Evolutionary conservation across 2,329 filamentous ascomycete genomes (phyloP).

Genomic region (Beauveria bassiana): DNA sequence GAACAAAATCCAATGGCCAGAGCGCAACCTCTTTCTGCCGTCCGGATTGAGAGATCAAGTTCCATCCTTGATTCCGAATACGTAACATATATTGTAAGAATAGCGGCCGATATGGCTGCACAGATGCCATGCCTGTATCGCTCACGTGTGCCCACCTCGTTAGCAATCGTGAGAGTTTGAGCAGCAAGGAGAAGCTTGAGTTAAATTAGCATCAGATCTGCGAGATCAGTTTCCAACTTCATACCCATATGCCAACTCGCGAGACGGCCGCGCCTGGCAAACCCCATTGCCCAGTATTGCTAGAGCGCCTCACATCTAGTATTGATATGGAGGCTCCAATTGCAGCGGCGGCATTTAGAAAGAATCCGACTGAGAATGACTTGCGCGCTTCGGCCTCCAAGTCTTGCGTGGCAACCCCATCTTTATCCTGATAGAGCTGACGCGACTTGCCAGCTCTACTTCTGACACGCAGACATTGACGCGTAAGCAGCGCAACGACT

Average conservation of each 20-base stretch:
- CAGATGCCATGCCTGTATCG: neutral
- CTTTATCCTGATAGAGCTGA: neutral
- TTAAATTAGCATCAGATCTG: neutral
- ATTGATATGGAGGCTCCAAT: neutral
- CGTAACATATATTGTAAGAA: neutral
- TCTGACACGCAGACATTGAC: neutral
- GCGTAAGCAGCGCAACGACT: neutral
- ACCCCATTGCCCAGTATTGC: neutral
- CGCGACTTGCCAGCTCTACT: neutral
- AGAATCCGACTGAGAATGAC: neutral
- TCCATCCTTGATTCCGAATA: no score
- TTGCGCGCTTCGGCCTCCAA: neutral
- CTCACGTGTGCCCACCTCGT: neutral
- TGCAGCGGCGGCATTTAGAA: neutral
- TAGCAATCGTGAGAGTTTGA: neutral
- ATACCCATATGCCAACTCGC: neutral
- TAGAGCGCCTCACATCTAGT: neutral
- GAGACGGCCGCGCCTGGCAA: neutral
- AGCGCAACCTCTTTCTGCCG: constrained; percentile 12
- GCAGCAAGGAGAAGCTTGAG: neutral
- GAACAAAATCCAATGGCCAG: constrained; percentile 34
- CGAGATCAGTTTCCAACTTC: neutral
- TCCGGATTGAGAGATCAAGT: neutral
- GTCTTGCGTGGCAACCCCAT: neutral
- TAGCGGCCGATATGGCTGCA: neutral